phyloP scores from a whole-genome alignment of 23 red algal genomes.

The Gracilaria caudata region DNA sequence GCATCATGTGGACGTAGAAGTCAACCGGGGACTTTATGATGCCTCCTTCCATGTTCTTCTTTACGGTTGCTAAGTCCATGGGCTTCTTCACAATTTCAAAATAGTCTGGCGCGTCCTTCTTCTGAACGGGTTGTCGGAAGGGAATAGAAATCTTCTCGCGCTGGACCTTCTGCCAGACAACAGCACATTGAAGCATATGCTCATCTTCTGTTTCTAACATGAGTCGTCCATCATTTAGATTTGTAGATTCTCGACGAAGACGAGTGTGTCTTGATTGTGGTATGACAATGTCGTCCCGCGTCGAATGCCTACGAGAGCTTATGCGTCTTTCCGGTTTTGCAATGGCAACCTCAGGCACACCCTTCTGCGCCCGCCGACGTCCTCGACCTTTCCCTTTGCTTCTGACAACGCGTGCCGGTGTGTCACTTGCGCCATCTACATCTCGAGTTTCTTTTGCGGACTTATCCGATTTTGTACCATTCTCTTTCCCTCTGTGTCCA shows the following conservation, averaged over 20 bases:
- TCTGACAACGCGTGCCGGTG: background rate
- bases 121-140: conserved; percentile 88
- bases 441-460: background rate
- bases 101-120: conserved; percentile 90
- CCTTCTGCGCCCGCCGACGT: conserved; percentile 24
- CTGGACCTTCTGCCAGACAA: conserved; percentile 48
- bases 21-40: conserved; percentile 60
- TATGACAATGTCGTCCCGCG: conserved; percentile 12
- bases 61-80: conserved; percentile 86
- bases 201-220: conserved; percentile 23
- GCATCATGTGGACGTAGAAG: conserved; percentile 59
- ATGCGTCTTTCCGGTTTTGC: conserved; percentile 22
- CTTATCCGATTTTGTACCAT: background rate
- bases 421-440: background rate
- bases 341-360: background rate
- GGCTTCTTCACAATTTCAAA: conserved; percentile 83
- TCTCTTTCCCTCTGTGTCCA: background rate
- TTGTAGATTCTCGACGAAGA: conserved; percentile 57
- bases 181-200: conserved; percentile 34
- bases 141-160: conserved; percentile 76
- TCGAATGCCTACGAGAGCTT: conserved; percentile 25
- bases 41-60: conserved; percentile 50
- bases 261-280: conserved; percentile 30
- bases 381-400: conserved; percentile 24
- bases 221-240: conserved; percentile 33